Evolutionary conservation across 352 stramenopile genomes (phyloP).

Genomic region (Pythium folliculosum): DNA sequence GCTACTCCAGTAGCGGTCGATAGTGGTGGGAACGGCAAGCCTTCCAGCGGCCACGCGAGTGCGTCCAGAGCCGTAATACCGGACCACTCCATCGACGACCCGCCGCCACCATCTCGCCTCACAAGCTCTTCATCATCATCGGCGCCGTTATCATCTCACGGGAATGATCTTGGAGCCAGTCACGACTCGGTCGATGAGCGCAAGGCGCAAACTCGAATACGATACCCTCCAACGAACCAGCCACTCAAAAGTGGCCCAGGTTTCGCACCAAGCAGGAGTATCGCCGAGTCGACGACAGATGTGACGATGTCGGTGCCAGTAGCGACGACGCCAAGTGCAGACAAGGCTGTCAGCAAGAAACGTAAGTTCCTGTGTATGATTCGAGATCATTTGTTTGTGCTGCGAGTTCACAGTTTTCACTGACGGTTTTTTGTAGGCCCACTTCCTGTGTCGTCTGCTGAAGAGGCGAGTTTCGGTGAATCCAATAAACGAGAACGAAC

Average conservation of each 20-base stretch:
- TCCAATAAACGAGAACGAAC: constrained; percentile 22
- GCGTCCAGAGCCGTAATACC: constrained; percentile 24
- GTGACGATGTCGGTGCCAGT: background rate
- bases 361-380: constrained; percentile 14
- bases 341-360: constrained; percentile 20
- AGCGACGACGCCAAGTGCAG: background rate
- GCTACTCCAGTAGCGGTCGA: constrained; percentile 27
- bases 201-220: constrained; percentile 46
- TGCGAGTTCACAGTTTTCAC: too few relatives aligned
- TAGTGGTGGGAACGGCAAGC: constrained; percentile 35
- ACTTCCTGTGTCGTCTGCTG: background rate
- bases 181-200: constrained; percentile 32
- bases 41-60: constrained; percentile 36
- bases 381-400: too few relatives aligned
- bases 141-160: constrained; percentile 3
- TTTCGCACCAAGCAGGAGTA: constrained; percentile 28
- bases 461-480: background rate
- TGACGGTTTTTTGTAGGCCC: too few relatives aligned
- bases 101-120: constrained; percentile 14
- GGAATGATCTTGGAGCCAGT: constrained; percentile 8
- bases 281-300: constrained; percentile 21
- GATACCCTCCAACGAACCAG: constrained; percentile 30
- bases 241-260: constrained; percentile 27
- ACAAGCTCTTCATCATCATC: constrained; percentile 1
- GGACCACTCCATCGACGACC: constrained; percentile 32